Evolutionary conservation across 345 rosid genomes (phyloP).

Genomic region (Streptanthus diversifolius): DNA sequence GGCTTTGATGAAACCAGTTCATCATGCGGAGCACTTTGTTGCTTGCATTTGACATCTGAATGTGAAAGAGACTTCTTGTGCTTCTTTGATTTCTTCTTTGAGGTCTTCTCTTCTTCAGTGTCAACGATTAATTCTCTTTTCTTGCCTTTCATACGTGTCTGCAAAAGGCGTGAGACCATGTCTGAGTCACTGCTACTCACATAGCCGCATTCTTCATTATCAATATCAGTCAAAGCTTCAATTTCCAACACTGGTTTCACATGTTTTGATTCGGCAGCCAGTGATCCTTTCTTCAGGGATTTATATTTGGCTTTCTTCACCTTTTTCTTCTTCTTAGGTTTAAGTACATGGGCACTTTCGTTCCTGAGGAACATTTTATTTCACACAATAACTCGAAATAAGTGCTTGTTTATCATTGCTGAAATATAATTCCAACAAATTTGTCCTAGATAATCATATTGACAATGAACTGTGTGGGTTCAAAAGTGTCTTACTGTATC

Average conservation of each 20-base stretch:
- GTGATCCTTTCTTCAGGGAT: constrained; percentile 83
- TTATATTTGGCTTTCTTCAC: constrained; percentile 86
- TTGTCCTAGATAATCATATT: constrained; percentile 8
- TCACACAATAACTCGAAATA: not conserved
- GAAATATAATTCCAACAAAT: constrained; percentile 5
- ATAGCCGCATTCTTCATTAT: constrained; percentile 44
- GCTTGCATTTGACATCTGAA: constrained; percentile 41
- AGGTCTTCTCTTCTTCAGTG: constrained; percentile 50
- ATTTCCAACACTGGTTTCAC: constrained; percentile 50
- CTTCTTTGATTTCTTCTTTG: constrained; percentile 78
- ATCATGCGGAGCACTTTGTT: constrained; percentile 44
- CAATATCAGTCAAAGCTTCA: constrained; percentile 39
- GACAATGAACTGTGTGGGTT: constrained; percentile 18
- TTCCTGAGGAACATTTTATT: constrained; percentile 46
- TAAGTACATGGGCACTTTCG: constrained; percentile 45
- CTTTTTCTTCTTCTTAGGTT: constrained; percentile 84
- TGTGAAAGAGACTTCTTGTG: constrained; percentile 47
- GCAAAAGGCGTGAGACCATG: constrained; percentile 43
- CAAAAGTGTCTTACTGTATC: constrained; percentile 54
- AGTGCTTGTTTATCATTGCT: not conserved
- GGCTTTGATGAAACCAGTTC: constrained; percentile 40
- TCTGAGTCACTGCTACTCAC: constrained; percentile 57
- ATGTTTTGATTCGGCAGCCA: constrained; percentile 57
- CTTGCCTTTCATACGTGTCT: constrained; percentile 57
- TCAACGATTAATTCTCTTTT: constrained; percentile 43